Evolutionary conservation across 345 rosid species (phyloP).

Genomic region (Raphanus raphanistrum): DNA sequence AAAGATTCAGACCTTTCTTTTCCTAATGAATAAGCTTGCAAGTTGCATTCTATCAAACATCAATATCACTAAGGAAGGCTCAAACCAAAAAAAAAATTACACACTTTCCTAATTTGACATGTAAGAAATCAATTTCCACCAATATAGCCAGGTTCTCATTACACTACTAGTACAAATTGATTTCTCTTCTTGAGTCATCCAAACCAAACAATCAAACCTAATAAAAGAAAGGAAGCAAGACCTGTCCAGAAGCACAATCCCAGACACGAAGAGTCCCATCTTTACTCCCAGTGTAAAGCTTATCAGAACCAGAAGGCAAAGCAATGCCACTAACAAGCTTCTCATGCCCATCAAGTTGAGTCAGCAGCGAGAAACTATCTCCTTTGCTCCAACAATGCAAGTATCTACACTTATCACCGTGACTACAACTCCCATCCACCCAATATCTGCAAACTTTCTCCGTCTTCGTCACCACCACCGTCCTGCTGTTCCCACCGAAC

Average conservation of each 20-base stretch:
- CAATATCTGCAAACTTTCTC: constrained; percentile 86
- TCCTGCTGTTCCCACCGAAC: constrained; percentile 54
- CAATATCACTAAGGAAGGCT: no score
- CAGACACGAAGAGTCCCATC: constrained; percentile 84
- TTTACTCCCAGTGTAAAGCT: constrained; percentile 86
- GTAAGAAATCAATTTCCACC: no score
- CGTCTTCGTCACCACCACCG: constrained; percentile 55
- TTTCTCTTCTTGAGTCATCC: no score
- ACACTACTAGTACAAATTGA: no score
- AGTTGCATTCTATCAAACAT: no score
- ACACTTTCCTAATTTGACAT: no score
- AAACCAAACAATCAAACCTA: no score
- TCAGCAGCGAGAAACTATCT: constrained; percentile 63
- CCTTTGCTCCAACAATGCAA: constrained; percentile 95
- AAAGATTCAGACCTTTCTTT: no score
- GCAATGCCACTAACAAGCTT: constrained; percentile 90
- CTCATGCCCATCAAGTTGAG: constrained; percentile 84
- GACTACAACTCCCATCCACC: constrained; percentile 80
- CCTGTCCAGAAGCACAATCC: constrained; percentile 99
- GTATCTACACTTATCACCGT: constrained; percentile 76
- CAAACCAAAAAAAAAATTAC: no score
- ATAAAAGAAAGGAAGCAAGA: no score
- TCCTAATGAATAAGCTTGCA: no score
- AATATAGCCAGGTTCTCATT: no score
- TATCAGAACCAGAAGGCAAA: constrained; percentile 78